Evolutionary conservation across 2,329 filamentous ascomycete genomes (phyloP).

Genomic region (Lanzia echinophila): DNA sequence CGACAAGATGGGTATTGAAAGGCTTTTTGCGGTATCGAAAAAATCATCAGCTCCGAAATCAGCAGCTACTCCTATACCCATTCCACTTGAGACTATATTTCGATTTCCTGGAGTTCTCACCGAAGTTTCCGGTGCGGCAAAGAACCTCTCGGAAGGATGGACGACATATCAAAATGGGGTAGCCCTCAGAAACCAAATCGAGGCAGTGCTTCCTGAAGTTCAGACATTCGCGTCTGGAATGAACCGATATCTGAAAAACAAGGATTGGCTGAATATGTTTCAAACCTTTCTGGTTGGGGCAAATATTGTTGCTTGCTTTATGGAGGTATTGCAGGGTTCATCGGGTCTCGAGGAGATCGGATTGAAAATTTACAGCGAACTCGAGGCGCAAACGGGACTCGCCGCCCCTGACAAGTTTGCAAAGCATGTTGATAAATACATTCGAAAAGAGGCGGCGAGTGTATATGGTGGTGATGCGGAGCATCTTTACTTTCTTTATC

Average conservation of each 20-base stretch:
- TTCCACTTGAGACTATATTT: conserved; percentile 7
- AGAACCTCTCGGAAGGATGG: conserved; percentile 10
- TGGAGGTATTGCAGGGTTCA: conserved; percentile 9
- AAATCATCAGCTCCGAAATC: conserved; percentile 2
- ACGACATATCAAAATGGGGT: conserved; percentile 10
- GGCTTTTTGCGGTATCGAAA: conserved; percentile 2
- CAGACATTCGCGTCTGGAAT: conserved; percentile 7
- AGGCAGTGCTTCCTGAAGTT: conserved; percentile 7
- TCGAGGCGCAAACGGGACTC: conserved; percentile 13
- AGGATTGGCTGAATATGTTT: conserved; percentile 6
- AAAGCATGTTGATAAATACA: conserved; percentile 13
- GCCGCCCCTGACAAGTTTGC: conserved; percentile 13
- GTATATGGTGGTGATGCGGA: conserved; percentile 16
- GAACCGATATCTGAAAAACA: conserved; percentile 10
- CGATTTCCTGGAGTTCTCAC: conserved; percentile 4
- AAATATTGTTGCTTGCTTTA: conserved; percentile 9
- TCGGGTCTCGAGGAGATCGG: conserved; percentile 6
- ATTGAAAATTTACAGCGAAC: conserved; percentile 8
- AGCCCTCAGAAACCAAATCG: conserved; percentile 8
- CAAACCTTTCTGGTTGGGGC: conserved; percentile 8
- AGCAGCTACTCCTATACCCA: background rate
- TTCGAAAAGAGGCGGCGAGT: conserved; percentile 10
- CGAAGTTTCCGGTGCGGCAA: conserved; percentile 7
- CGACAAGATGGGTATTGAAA: conserved; percentile 6
- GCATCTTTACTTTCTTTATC: conserved; percentile 37